phyloP scores from a whole-genome alignment of 2,329 filamentous ascomycete species.

The Botrytis pseudocinerea region DNA sequence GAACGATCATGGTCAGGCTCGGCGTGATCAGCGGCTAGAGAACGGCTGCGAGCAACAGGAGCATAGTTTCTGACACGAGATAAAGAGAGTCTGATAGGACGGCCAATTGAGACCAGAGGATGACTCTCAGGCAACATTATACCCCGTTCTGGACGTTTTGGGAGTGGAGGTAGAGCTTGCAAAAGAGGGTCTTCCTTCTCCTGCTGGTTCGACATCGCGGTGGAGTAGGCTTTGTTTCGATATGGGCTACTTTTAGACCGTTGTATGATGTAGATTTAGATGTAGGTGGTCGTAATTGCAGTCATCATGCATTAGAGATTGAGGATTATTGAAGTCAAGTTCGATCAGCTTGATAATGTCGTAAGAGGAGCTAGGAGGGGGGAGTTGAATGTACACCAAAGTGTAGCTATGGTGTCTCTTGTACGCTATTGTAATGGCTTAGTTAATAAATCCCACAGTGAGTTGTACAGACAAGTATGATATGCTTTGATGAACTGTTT shows the following conservation, averaged over 20 bases:
- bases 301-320: not conserved
- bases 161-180: too few relatives aligned
- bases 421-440: not conserved
- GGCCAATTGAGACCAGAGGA: too few relatives aligned
- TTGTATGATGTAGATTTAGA: not conserved
- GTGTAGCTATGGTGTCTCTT: not conserved
- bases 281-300: not conserved
- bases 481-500: not conserved
- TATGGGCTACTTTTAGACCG: not conserved
- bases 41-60: not conserved
- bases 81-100: too few relatives aligned
- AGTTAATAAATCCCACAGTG: not conserved
- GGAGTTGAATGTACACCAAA: not conserved
- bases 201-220: not conserved
- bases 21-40: not conserved
- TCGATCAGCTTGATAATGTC: not conserved
- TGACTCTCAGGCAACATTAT: too few relatives aligned
- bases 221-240: not conserved
- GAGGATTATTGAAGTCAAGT: not conserved
- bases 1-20: not conserved
- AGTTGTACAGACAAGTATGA: not conserved
- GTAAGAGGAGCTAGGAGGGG: not conserved
- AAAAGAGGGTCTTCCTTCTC: not conserved
- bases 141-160: too few relatives aligned
- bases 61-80: not conserved